phyloP scores from a whole-genome alignment of 768 basidiomycete genomes.

The Phanerochaete sordida region DNA sequence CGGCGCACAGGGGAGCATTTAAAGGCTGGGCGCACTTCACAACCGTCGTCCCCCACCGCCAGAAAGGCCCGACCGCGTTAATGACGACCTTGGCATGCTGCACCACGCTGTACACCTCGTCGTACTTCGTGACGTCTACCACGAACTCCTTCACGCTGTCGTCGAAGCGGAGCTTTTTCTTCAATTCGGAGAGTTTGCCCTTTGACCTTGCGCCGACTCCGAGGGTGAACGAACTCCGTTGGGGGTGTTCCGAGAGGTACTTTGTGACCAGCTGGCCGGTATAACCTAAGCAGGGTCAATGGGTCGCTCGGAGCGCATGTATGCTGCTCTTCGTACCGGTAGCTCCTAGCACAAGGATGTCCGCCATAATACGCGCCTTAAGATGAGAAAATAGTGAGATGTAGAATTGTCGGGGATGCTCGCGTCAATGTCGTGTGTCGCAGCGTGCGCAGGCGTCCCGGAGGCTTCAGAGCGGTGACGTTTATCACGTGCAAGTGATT shows the following conservation, averaged over 20 bases:
- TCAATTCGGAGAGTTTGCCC: slow-evolving; percentile 53
- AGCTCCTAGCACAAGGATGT: slow-evolving; percentile 71
- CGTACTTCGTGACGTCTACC: slow-evolving; percentile 55
- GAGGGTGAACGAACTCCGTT: slow-evolving; percentile 57
- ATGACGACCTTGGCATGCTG: slow-evolving; percentile 63
- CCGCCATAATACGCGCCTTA: slow-evolving; percentile 30
- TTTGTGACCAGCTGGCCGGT: slow-evolving; percentile 66
- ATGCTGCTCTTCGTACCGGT: slow-evolving; percentile 35
- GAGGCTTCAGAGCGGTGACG: no score
- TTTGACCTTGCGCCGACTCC: slow-evolving; percentile 68
- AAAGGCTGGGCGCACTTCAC: slow-evolving; percentile 44
- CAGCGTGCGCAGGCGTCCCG: no score
- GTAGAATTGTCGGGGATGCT: not conserved
- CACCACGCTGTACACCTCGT: slow-evolving; percentile 56
- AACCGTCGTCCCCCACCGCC: slow-evolving; percentile 67
- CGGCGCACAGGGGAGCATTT: not conserved
- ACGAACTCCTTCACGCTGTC: slow-evolving; percentile 41
- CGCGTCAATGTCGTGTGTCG: not conserved
- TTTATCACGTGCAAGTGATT: no score
- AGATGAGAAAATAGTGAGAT: not conserved
- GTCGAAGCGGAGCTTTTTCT: slow-evolving; percentile 42
- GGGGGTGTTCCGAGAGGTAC: slow-evolving; percentile 65
- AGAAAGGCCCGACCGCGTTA: slow-evolving; percentile 75
- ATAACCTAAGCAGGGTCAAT: slow-evolving; percentile 39
- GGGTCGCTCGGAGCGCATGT: not conserved